Percentiles rank a stretch among this genome's conserved stretches.
Conservation (phyloP, 139 green algal genomes). For the Tetratostichococcus sp. region DNA sequence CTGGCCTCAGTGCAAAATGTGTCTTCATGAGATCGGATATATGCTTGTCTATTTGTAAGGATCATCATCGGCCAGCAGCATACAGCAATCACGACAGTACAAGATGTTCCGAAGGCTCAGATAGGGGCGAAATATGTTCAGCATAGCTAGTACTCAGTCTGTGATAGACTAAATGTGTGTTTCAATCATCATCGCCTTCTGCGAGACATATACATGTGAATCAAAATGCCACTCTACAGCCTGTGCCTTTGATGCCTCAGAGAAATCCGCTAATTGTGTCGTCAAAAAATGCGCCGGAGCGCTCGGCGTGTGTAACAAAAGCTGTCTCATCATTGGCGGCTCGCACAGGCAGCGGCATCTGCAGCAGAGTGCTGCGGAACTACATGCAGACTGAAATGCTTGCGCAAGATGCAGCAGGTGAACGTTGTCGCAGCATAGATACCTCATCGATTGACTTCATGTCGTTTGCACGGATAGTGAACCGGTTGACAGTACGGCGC, state of each 20-base stretch:
- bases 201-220: too few relatives aligned
- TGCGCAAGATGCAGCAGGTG: too few relatives aligned
- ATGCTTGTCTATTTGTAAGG: slow-evolving; percentile 2
- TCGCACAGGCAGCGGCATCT: too few relatives aligned
- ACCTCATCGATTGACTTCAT: too few relatives aligned
- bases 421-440: too few relatives aligned
- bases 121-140: slow-evolving; percentile 2
- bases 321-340: neutral
- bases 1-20: neutral
- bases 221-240: too few relatives aligned
- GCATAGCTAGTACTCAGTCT: neutral
- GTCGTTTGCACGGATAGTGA: too few relatives aligned
- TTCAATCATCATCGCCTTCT: neutral
- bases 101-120: neutral
- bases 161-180: neutral
- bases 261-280: slow-evolving; percentile 36
- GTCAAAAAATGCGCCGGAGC: neutral
- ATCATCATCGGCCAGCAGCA: neutral
- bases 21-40: neutral
- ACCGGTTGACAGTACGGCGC: too few relatives aligned
- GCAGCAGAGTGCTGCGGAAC: too few relatives aligned
- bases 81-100: neutral
- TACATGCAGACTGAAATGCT: too few relatives aligned
- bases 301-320: slow-evolving; percentile 41
- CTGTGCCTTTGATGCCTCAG: slow-evolving; percentile 24